Conservation (phyloP, 1,139 yeast genomes). For the Protomyces arabidopsidicola region DNA sequence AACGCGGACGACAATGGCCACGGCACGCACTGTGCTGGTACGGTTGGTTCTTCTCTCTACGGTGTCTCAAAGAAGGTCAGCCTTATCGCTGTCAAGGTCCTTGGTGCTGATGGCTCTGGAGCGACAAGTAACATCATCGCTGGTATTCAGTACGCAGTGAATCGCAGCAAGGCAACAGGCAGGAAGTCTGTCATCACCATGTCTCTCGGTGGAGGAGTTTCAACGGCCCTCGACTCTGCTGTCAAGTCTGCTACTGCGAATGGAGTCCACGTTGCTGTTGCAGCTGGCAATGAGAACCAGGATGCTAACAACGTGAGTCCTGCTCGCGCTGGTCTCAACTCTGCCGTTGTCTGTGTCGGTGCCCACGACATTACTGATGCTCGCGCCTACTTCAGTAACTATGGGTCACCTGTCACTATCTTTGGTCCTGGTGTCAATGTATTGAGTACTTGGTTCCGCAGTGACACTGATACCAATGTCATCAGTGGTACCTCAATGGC, state of each 20-base stretch:
- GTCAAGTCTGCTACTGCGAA: conserved; percentile 57
- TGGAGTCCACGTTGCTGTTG: conserved; percentile 59
- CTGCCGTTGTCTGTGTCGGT: conserved; percentile 65
- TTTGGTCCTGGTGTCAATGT: conserved; percentile 59
- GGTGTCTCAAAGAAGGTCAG: conserved; percentile 63
- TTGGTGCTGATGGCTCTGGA: conserved; percentile 49
- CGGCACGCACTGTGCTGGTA: conserved; percentile 59
- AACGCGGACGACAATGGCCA: conserved; percentile 92
- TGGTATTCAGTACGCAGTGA: conserved; percentile 46
- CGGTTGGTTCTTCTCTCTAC: conserved; percentile 54
- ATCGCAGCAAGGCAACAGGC: conserved; percentile 37
- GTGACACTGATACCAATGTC: conserved; percentile 75
- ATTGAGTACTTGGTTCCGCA: conserved; percentile 67
- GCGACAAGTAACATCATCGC: conserved; percentile 48
- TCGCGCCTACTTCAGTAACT: conserved; percentile 58
- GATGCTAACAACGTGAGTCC: conserved; percentile 62
- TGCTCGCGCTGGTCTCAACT: conserved; percentile 75
- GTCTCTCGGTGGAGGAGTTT: conserved; percentile 60
- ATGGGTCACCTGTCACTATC: conserved; percentile 60
- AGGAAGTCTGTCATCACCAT: conserved; percentile 48
- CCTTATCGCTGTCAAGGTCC: conserved; percentile 55
- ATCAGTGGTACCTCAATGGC: conserved; percentile 99
- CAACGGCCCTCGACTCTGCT: conserved; percentile 50
- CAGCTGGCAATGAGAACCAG: conserved; percentile 63
- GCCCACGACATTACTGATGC: conserved; percentile 50